Conservation (phyloP, 2,329 filamentous ascomycete genomes). For the Fusarium sterilihyphosum region DNA sequence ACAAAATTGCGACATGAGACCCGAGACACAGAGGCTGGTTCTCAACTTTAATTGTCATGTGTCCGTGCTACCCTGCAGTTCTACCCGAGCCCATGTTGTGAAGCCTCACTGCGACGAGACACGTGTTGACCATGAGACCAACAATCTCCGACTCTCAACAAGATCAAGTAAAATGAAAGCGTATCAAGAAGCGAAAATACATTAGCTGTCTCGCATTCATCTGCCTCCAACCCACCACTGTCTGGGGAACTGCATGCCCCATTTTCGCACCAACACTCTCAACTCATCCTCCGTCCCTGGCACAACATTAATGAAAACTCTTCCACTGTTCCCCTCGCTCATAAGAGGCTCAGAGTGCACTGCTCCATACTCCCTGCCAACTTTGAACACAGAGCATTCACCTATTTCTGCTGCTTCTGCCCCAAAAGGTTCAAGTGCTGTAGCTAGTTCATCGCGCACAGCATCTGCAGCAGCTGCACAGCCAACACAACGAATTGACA, state of each 20-base stretch:
- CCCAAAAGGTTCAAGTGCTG: constrained; percentile 40
- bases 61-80: not conserved
- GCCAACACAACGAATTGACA: constrained; percentile 54
- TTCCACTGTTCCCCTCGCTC: constrained; percentile 36
- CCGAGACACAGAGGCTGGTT: too few relatives aligned
- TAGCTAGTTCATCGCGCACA: constrained; percentile 49
- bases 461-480: constrained; percentile 55
- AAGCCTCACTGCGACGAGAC: not conserved
- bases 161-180: too few relatives aligned
- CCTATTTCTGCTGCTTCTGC: constrained; percentile 39
- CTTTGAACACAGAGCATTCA: constrained; percentile 54
- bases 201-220: not conserved
- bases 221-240: constrained; percentile 38
- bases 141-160: not conserved
- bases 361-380: constrained; percentile 53
- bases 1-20: not conserved
- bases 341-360: constrained; percentile 56
- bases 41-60: not conserved
- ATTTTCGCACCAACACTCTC: constrained; percentile 44
- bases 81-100: not conserved
- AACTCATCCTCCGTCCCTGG: constrained; percentile 50
- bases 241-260: constrained; percentile 53
- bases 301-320: constrained; percentile 53
- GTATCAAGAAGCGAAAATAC: not conserved
- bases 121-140: not conserved